Evolutionary conservation across 1,139 yeast species (phyloP).

Genomic region (Pichia sp.): DNA sequence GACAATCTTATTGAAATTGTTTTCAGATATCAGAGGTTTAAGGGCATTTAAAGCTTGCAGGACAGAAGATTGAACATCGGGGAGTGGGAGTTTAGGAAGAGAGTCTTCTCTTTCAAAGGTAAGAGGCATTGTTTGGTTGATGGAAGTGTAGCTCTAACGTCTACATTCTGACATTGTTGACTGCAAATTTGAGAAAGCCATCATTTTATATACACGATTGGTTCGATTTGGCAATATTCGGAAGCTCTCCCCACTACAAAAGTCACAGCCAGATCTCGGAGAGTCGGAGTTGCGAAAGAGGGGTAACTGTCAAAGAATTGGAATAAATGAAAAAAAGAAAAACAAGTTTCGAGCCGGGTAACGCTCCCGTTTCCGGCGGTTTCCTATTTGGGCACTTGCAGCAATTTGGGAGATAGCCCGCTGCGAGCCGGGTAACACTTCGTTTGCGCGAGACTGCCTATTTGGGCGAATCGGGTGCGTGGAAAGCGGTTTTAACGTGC

Average conservation of each 20-base stretch:
- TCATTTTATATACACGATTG: not conserved
- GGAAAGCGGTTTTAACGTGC: constrained; percentile 3
- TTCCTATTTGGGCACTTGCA: constrained; percentile 17
- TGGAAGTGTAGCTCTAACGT: not conserved
- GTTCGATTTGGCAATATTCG: not conserved
- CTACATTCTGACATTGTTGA: too few relatives aligned
- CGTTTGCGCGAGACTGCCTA: constrained; percentile 19
- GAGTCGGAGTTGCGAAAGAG: not conserved
- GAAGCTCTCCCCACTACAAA: not conserved
- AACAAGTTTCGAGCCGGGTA: constrained; percentile 13
- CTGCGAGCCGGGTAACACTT: constrained; percentile 23
- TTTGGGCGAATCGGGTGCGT: constrained; percentile 22
- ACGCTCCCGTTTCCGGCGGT: constrained; percentile 3
- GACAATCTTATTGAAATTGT: constrained; percentile 37
- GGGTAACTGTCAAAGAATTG: not conserved
- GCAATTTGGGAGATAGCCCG: constrained; percentile 15
- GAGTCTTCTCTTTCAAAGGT: constrained; percentile 28
- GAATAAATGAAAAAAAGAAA: too few relatives aligned
- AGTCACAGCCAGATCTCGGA: not conserved
- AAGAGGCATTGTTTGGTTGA: constrained; percentile 7
- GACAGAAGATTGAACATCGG: constrained; percentile 40
- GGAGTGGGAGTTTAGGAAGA: constrained; percentile 51
- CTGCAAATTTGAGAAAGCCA: not conserved
- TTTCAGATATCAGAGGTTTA: constrained; percentile 42
- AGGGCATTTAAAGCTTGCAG: constrained; percentile 43